Base-by-base conservation (phyloP, 257 asterid genomes). In the Parsonsia alboflavescens region DNA sequence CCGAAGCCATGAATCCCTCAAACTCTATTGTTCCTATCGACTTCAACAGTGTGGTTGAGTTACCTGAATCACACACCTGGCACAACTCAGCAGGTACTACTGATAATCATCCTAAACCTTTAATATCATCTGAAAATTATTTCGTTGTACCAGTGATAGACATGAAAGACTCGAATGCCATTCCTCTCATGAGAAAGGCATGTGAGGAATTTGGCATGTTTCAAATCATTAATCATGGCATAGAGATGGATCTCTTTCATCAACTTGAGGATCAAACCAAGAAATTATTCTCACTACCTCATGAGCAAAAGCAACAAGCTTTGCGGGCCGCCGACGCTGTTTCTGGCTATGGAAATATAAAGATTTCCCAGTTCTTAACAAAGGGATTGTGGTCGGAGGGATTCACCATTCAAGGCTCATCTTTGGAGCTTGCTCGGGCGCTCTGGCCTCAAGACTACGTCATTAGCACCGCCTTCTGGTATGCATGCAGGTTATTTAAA, bases 361-460 rank as follows among this genome's bases (percentile, higher is more conserved):
- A 45, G 19, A 76, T 75, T 17, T 73, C 77, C 9, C 46, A 42
- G 7, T 45, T 61, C 28, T 73, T 61, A 7, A 45, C 57, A 12
- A 75, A 66, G 68, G 19, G 0, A 19, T 53, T 75, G 79, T 75
- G 74, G 79, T 68, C 67, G 1, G 79, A 75, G 21, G 79, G 79
- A 28, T 68, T 68, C 68, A 53, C 69, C 58, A 45, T 75, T 28
- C 17, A 12, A 15, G 79, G 69, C 26, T 54, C 79, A 10, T 33
- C 74, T 10, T 16, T 22, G 22, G 74, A 75, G 28, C 59, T 67
- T 26, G 73, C 74, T 2, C 67, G 56, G 28, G 26, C 2, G 19
- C 58, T 75, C 28, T 75, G 79, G 68, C 79, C 74, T 7, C 46
- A 68, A 13, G 61, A 75, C 15, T 54, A 21, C 19, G 4, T 16